Percentiles rank a stretch among this genome's conserved stretches.
Evolutionary conservation across 192 early-diverging fungal species (phyloP).

Genomic region (Lobosporangium transversale): DNA sequence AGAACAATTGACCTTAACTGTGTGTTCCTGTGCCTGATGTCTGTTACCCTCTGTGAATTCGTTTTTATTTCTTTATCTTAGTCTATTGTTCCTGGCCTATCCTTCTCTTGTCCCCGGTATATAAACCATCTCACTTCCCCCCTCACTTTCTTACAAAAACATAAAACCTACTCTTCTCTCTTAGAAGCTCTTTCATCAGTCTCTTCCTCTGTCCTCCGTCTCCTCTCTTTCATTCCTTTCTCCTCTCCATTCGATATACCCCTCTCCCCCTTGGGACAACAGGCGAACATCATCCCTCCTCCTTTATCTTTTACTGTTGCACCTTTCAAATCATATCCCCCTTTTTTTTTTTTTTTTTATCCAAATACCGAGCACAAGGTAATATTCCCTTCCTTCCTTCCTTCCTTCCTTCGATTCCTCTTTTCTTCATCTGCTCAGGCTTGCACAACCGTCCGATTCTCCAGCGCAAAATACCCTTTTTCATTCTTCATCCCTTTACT

Average conservation of each 20-base stretch:
- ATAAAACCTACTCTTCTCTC: too few species aligned
- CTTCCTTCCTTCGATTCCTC: background rate
- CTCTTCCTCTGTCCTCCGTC: background rate
- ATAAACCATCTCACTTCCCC: background rate
- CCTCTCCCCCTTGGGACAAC: too few species aligned
- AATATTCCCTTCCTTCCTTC: background rate
- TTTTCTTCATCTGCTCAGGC: too few species aligned
- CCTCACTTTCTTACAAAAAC: too few species aligned
- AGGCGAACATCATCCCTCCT: too few species aligned
- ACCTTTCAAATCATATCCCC: constrained; percentile 73
- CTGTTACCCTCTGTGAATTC: too few species aligned
- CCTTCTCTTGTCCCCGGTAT: background rate
- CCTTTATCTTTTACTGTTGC: background rate
- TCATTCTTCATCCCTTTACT: too few species aligned
- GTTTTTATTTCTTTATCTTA: too few species aligned
- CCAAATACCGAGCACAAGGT: background rate
- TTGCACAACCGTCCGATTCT: too few species aligned
- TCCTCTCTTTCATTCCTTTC: background rate
- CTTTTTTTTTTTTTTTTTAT: constrained; percentile 6
- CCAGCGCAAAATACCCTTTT: too few species aligned
- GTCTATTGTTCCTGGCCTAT: too few species aligned
- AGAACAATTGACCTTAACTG: background rate
- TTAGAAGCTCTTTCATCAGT: too few species aligned
- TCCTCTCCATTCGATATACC: background rate
- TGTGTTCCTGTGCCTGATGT: background rate